Base-by-base conservation (phyloP, 2,329 filamentous ascomycete species). In the Pseudocercospora crystallina region DNA sequence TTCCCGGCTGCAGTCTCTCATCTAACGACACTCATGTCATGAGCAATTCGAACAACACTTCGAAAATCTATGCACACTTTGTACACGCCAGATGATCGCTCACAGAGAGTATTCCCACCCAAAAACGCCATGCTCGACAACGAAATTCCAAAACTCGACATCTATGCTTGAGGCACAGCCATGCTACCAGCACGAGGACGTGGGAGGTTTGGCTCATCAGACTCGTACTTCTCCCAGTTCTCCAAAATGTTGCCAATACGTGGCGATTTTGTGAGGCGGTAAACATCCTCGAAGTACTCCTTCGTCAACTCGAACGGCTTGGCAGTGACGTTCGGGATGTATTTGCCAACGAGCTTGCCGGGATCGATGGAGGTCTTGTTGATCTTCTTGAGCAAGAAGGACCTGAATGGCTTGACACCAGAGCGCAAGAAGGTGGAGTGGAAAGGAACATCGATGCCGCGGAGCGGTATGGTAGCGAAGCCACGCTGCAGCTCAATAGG, bases 241-340 rank as follows among this genome's bases (percentile, higher is more conserved):
- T 90, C 89, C 70, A 96, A 71, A 56, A 91, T 86, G 51, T 87
- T 81, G 37, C 84, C 86, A 67, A 91, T 90, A 73, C 86, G 77
- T 38, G 83, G 83, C 14, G 78, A 82, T 76, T 95, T 96, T 47
- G 94, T 99, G 69, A 99, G 76, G 65, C 84, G 84, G 77, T 97
- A 97, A 43, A 99, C 95, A 68, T 97, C 94, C 80, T 99, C 92
- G 74, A 99, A 99, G 77, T 99, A 99, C 77, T 97, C 94, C 81
- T 91, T 95, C 48, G 90, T 95, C 60, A 99, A 79, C 71, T 90
- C 90, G 70, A 99, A 99, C 12, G 94, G 94, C 74, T 86, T 86
- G 51, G 94, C 94, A 49, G 94, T 99, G 61, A 99, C 95, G 74
- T 99, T 99, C 63, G 94, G 94, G 61, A 99, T 97, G 76, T 99